Conservation (phyloP, 1,139 yeast species). For the Hansenula sp. region DNA sequence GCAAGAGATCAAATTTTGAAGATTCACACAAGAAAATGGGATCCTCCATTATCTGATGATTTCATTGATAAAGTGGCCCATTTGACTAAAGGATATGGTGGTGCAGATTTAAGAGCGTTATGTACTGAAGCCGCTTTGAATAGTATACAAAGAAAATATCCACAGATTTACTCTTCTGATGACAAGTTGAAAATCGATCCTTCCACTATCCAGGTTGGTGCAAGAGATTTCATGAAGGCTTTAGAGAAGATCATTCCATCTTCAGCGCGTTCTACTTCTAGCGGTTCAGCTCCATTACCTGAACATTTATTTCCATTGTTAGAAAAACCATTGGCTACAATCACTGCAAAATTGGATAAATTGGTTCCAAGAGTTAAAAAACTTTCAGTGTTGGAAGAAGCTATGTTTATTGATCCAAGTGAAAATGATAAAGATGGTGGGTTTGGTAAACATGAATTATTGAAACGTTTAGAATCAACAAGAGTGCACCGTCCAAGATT, state of each 20-base stretch:
- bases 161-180: slow-evolving; percentile 80
- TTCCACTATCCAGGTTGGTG: slow-evolving; percentile 64
- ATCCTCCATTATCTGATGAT: slow-evolving; percentile 55
- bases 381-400: slow-evolving; percentile 62
- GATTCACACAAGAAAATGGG: slow-evolving; percentile 90
- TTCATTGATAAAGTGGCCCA: slow-evolving; percentile 69
- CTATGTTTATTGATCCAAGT: slow-evolving; percentile 58
- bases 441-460: slow-evolving; percentile 59
- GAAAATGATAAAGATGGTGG: slow-evolving; percentile 60
- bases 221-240: slow-evolving; percentile 84
- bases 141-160: slow-evolving; percentile 87
- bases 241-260: slow-evolving; percentile 88
- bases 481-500: slow-evolving; percentile 82
- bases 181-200: slow-evolving; percentile 77
- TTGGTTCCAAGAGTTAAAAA: slow-evolving; percentile 64
- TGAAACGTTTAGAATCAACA: slow-evolving; percentile 54
- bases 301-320: slow-evolving; percentile 63
- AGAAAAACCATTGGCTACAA: slow-evolving; percentile 39
- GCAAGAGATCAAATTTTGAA: slow-evolving; percentile 75
- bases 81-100: slow-evolving; percentile 94
- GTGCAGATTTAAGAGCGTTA: slow-evolving; percentile 92
- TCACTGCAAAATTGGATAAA: slow-evolving; percentile 46
- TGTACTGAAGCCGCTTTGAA: slow-evolving; percentile 95
- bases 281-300: slow-evolving; percentile 77
- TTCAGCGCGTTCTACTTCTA: slow-evolving; percentile 78